Conservation (phyloP, 2,329 filamentous ascomycete genomes). For the Aspergillus transmontanensis region DNA sequence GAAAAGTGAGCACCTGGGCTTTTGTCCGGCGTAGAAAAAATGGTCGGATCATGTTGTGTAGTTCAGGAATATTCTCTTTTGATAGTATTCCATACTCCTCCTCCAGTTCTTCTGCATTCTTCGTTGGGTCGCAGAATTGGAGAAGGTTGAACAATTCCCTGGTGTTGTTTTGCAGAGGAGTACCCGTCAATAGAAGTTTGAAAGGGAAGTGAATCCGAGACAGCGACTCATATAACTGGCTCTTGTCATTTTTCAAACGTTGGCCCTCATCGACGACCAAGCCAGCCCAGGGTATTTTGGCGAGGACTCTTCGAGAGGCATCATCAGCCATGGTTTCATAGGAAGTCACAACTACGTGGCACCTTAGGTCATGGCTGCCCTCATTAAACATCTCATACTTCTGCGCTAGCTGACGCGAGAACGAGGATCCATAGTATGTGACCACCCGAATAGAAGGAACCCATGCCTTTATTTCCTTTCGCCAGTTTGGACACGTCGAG, state of each 20-base stretch:
- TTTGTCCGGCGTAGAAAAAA: constrained; percentile 80
- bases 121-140: constrained; percentile 80
- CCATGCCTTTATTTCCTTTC: constrained; percentile 94
- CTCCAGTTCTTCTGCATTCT: constrained; percentile 73
- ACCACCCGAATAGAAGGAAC: constrained; percentile 82
- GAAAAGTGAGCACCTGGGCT: constrained; percentile 82
- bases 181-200: constrained; percentile 81
- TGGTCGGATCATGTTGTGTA: constrained; percentile 80
- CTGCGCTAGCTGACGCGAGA: constrained; percentile 74
- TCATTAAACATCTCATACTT: constrained; percentile 81
- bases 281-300: constrained; percentile 76
- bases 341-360: constrained; percentile 91
- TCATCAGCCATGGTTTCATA: constrained; percentile 86
- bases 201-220: constrained; percentile 76
- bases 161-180: constrained; percentile 82
- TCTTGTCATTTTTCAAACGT: constrained; percentile 89
- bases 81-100: constrained; percentile 75
- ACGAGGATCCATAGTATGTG: constrained; percentile 82
- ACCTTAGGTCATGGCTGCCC: constrained; percentile 67
- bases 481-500: constrained; percentile 96
- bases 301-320: constrained; percentile 66
- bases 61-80: constrained; percentile 74
- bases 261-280: constrained; percentile 95
- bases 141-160: constrained; percentile 95
- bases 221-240: constrained; percentile 75